These are phyloP conservation scores for Hemileccinum impolitum DNA, from an alignment of 768 basidiomycete species.

Conservation along the genomic window DNA sequence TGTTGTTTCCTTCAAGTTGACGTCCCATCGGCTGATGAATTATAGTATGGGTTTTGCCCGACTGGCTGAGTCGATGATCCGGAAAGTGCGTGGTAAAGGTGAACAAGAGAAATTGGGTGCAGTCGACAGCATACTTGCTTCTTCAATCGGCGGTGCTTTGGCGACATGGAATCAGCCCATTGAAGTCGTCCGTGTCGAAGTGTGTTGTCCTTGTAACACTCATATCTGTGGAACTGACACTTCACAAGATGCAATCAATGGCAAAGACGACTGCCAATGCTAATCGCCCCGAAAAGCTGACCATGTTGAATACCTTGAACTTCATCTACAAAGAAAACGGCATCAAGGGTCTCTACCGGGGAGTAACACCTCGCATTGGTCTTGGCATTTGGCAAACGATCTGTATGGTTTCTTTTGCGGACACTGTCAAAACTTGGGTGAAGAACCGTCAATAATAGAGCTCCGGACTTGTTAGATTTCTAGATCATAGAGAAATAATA, in stretches of 20 bases:
- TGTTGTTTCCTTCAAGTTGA: conserved; percentile 17
- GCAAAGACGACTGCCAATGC: conserved; percentile 67
- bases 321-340: conserved; percentile 98
- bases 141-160: conserved; percentile 88
- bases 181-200: conserved; percentile 96
- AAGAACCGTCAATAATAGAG: conserved; percentile 36
- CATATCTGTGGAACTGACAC: conserved; percentile 1
- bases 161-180: conserved; percentile 99
- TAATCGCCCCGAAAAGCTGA: conserved; percentile 88
- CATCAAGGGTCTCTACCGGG: conserved; percentile 93
- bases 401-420: conserved; percentile 98
- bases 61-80: conserved; percentile 79
- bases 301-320: conserved; percentile 84
- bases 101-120: conserved; percentile 73
- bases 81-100: conserved; percentile 71
- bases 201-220: conserved; percentile 26
- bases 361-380: conserved; percentile 94
- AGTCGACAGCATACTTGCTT: conserved; percentile 84
- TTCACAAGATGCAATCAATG: conserved; percentile 95
- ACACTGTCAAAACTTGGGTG: conserved; percentile 91
- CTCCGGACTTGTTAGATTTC: not conserved
- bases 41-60: conserved; percentile 94
- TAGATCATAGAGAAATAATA: conserved; percentile 23
- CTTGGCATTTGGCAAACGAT: conserved; percentile 97
- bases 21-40: conserved; percentile 3